Conservation (phyloP, 495 filamentous ascomycete species). For the Lophium mytilinum region DNA sequence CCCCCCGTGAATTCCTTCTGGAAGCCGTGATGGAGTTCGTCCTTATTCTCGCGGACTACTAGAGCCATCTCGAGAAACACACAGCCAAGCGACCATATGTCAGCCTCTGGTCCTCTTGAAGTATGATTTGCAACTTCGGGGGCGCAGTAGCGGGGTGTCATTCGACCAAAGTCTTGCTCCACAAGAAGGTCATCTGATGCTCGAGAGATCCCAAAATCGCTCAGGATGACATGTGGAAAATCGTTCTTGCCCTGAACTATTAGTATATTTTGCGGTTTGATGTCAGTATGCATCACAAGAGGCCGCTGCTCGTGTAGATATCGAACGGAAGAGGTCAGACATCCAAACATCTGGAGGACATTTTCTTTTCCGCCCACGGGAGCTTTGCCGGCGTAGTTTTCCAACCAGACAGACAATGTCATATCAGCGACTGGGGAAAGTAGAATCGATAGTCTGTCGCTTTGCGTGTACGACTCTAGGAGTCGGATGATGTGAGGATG, state of each 20-base stretch:
- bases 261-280: constrained; percentile 29
- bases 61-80: constrained; percentile 26
- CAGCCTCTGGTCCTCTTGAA: constrained; percentile 15
- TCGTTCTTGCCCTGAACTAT: constrained; percentile 16
- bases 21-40: constrained; percentile 11
- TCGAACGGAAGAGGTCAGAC: constrained; percentile 15
- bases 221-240: constrained; percentile 15
- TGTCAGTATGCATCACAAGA: constrained; percentile 23
- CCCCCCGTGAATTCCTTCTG: constrained; percentile 13
- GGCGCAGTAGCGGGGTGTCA: constrained; percentile 24
- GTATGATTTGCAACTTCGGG: constrained; percentile 13
- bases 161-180: background rate
- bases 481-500: constrained; percentile 26
- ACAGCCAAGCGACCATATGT: constrained; percentile 26
- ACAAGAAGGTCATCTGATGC: background rate
- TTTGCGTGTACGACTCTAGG: constrained; percentile 17
- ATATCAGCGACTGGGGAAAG: constrained; percentile 23
- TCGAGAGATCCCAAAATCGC: constrained; percentile 24
- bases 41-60: constrained; percentile 1
- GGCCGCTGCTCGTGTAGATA: constrained; percentile 24
- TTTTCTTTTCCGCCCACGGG: constrained; percentile 3
- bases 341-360: constrained; percentile 21
- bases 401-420: constrained; percentile 18
- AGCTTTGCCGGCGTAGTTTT: background rate
- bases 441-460: constrained; percentile 22